phyloP scores from a whole-genome alignment of 441 rosid species.

The Corymbia calophylla region DNA sequence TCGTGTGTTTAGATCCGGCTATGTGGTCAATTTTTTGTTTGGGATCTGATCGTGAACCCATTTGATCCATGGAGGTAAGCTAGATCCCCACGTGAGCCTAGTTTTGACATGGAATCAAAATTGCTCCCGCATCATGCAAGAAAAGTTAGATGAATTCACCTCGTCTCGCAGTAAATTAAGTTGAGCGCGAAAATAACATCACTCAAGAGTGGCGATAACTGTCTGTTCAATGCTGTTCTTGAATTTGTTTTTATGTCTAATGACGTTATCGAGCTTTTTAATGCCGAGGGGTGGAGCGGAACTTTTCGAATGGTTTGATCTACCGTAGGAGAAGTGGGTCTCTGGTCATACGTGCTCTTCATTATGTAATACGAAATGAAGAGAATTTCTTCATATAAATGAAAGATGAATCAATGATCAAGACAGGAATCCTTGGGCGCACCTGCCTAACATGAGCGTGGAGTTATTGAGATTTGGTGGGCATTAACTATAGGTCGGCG shows the following conservation, averaged over 20 bases:
- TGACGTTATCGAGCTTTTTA: background rate
- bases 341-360: background rate
- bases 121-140: background rate
- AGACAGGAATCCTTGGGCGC: background rate
- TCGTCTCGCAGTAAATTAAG: background rate
- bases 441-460: background rate
- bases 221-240: background rate
- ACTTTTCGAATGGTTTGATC: background rate
- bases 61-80: background rate
- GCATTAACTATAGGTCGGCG: no score
- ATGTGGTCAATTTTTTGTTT: background rate
- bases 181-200: background rate
- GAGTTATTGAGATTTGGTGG: no score
- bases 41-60: background rate
- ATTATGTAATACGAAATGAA: background rate
- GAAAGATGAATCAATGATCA: background rate
- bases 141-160: background rate
- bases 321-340: background rate
- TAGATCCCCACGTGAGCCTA: background rate
- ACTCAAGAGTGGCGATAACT: background rate
- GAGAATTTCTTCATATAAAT: background rate
- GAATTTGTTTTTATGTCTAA: background rate
- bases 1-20: background rate
- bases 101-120: background rate
- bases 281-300: background rate